Base-by-base conservation (phyloP, 1,284 basidiomycete species). In the Trametes versicolor region DNA sequence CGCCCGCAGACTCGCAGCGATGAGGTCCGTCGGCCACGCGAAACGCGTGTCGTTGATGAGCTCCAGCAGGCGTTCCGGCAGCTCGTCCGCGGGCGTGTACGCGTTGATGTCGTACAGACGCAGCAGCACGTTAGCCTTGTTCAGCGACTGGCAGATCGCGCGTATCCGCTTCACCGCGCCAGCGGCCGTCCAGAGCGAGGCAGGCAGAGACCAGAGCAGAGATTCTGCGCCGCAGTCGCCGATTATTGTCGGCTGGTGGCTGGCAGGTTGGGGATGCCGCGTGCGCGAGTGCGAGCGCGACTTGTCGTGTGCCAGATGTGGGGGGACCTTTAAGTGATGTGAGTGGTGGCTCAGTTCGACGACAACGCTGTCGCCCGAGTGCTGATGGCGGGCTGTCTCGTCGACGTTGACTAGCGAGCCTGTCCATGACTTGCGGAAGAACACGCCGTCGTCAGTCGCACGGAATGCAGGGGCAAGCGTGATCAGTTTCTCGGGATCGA, bases 191-290 rank as follows among this genome's bases (percentile, higher is more conserved):
- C 91, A 93, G 7, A 83, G 74, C 5, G 87, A 89, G 0, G 84
- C 83, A 8, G 85, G 79, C 2, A 79, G 72, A 0, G 85, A 83
- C 88, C 88, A 91, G 12, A 87, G 79, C 55, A 86, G 80, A 10
- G 88, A 86, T 67, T 92, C 90, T 61, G 81, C 84, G n/a, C 82
- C 82, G 54, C 85, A 88, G 74, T 93, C 91, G 19, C 91, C 91
- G 57, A 93, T 89, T 65, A 93, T 87, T 54, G 93, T 79, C 0
- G 91, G 88, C 66, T 92, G 91, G 8, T 83, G 78, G 45, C 66
- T 66, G 5, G 73, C 32, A 6, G 60, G 54, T 17, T 68, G 64
- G 75, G 79, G 49, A 74, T 72, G 60, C 49, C 74, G 60, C 58
- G 74, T 50, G 37, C 75, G 68, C 43, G 78, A 72, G 64, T 74